These are phyloP conservation scores for Leonotis leonurus DNA, from an alignment of 257 asterid species.

Conservation along the genomic window DNA sequence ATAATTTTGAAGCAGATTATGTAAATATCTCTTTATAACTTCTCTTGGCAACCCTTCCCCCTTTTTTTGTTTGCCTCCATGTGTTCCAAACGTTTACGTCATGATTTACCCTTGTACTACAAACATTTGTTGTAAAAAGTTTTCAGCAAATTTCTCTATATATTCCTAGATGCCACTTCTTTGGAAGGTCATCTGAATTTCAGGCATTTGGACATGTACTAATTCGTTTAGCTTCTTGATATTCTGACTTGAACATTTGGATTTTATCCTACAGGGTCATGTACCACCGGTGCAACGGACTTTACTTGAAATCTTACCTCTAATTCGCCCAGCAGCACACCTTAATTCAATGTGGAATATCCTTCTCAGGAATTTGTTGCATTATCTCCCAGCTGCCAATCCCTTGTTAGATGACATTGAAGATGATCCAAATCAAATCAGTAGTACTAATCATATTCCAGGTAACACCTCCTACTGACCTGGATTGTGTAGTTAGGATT, in stretches of 20 bases:
- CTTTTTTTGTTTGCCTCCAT: background rate
- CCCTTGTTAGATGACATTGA: slow-evolving; percentile 41
- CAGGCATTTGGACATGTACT: slow-evolving; percentile 1
- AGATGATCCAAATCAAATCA: slow-evolving; percentile 28
- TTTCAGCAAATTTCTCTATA: background rate
- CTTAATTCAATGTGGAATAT: slow-evolving; percentile 79
- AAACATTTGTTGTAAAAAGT: background rate
- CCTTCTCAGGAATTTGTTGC: slow-evolving; percentile 56
- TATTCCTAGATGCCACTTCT: slow-evolving; percentile 8
- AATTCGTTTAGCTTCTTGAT: slow-evolving; percentile 3
- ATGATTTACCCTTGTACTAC: background rate
- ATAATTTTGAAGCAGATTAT: slow-evolving; percentile 81
- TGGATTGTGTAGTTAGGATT: slow-evolving; percentile 11
- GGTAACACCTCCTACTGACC: slow-evolving; percentile 21
- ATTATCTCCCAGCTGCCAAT: slow-evolving; percentile 70
- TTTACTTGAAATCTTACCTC: slow-evolving; percentile 68
- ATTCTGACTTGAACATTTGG: slow-evolving; percentile 5
- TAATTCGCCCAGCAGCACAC: slow-evolving; percentile 64
- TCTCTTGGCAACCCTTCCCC: background rate
- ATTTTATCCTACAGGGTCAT: slow-evolving; percentile 57
- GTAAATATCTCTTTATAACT: slow-evolving; percentile 39
- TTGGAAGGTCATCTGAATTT: background rate
- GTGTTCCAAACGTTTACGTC: background rate
- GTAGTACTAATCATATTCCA: slow-evolving; percentile 26
- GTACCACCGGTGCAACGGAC: slow-evolving; percentile 80